Percentiles rank a stretch among this genome's conserved stretches.
Evolutionary conservation across 192 early-diverging fungal species (phyloP).

Genomic region (Coemansia sp.): DNA sequence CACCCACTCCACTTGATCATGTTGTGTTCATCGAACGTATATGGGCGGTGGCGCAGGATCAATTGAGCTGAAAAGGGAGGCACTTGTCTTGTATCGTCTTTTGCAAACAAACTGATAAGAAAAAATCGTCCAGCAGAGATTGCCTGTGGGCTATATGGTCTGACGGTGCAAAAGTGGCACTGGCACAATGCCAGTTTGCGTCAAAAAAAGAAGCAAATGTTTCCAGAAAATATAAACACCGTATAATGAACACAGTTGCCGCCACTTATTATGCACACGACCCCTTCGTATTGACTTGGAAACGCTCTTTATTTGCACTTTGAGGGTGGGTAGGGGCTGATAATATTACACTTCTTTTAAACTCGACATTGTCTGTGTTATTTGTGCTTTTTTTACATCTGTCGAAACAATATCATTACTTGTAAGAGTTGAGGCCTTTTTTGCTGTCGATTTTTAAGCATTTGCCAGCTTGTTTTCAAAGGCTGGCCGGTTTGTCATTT

Average conservation of each 20-base stretch:
- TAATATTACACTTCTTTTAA: too few species aligned
- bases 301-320: neutral
- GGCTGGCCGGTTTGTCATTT: too few species aligned
- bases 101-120: too few species aligned
- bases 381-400: neutral
- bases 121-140: too few species aligned
- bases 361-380: too few species aligned
- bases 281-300: neutral
- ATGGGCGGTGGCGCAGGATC: neutral
- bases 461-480: neutral
- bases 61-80: neutral
- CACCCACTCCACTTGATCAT: neutral
- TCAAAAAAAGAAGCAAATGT: neutral
- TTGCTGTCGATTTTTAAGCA: neutral
- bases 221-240: neutral
- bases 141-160: neutral
- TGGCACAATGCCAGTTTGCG: neutral
- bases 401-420: neutral
- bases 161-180: neutral
- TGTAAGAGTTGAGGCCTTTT: neutral
- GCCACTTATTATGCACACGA: slow-evolving; percentile 1
- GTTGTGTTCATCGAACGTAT: neutral
- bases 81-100: too few species aligned
- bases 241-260: neutral
- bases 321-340: too few species aligned